These are phyloP conservation scores for Fusarium torulosum DNA, from an alignment of 2,329 filamentous ascomycete genomes.

Conservation along the genomic window DNA sequence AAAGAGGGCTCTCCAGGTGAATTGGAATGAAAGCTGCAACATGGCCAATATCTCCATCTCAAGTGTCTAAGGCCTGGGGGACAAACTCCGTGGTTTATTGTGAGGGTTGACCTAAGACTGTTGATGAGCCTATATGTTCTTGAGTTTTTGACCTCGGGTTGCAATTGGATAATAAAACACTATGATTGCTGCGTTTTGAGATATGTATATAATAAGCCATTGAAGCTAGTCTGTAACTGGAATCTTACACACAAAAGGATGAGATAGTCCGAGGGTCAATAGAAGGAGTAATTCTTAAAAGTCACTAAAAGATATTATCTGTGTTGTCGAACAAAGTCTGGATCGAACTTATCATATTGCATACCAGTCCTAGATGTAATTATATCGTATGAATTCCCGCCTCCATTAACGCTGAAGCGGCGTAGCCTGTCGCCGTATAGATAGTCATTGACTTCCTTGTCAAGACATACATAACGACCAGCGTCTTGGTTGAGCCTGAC, in stretches of 20 bases:
- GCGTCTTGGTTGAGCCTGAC: background rate
- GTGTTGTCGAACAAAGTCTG: background rate
- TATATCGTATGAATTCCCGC: background rate
- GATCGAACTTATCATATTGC: background rate
- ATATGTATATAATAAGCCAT: too few species aligned
- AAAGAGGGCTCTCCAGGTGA: background rate
- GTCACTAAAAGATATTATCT: too few species aligned
- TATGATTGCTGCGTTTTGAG: too few species aligned
- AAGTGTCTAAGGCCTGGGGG: background rate
- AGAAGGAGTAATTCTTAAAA: too few species aligned
- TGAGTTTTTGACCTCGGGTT: too few species aligned
- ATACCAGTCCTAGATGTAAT: background rate
- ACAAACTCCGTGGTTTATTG: background rate
- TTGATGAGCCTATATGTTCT: too few species aligned
- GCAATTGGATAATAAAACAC: too few species aligned
- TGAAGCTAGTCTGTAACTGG: too few species aligned
- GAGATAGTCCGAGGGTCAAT: too few species aligned
- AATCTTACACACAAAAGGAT: background rate
- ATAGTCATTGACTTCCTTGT: slow-evolving; percentile 17
- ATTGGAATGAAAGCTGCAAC: background rate
- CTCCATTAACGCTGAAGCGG: background rate
- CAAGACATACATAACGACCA: slow-evolving; percentile 1
- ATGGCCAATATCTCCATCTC: background rate
- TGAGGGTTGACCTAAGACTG: background rate
- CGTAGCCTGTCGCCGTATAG: slow-evolving; percentile 1